Base-by-base conservation (phyloP, 192 early-diverging fungal species). In the Backusella circina region DNA sequence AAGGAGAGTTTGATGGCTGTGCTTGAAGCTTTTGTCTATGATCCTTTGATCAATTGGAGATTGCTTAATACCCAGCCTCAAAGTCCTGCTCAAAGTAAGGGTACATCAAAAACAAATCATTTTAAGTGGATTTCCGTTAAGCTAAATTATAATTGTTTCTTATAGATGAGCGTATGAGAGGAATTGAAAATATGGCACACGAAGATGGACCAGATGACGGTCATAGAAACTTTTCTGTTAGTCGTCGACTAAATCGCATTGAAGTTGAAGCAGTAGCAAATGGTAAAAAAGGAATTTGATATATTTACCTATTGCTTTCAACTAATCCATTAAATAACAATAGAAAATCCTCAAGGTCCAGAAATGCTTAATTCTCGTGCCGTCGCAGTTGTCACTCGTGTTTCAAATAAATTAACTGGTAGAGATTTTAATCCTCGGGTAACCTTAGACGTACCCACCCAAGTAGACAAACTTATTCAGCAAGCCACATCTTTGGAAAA, bases 1-100 rank as follows among this genome's bases (percentile, higher is more conserved):
- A 96, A 96, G 75, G 97, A 99, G 77, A 93, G 92, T 79, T 83
- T 99, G 75, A 99, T 99, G 97, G 97, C 97, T 44, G 95, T 99
- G 5, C 82, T 99, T 16, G 97, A 99, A 76, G 96, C 97, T 3
- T 99, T 99, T 84, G 96, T 99, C 7, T 95, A 97, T 81, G 97
- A 99, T 79, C 97, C 97, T 18, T 77, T 97, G 66, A 93, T 97
- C 83, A 95, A 95, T 74, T 95, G 94, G 95, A 87, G 94, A 75
- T 85, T 97, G 65, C 79, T 93, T 65, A 85, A 75, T 54, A 81
- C 65, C 65, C 75, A 82, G 15, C 80, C 81, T 26, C 77, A 79
- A 68, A 89, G 88, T 82, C 88, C 88, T 30, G 75, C 75, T 2
- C 81, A 84, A 78, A 77, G 37, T 61, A 76, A 65, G 39, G 61